phyloP scores from a whole-genome alignment of 108 stramenopile species.

The Craspedostauros australis region DNA sequence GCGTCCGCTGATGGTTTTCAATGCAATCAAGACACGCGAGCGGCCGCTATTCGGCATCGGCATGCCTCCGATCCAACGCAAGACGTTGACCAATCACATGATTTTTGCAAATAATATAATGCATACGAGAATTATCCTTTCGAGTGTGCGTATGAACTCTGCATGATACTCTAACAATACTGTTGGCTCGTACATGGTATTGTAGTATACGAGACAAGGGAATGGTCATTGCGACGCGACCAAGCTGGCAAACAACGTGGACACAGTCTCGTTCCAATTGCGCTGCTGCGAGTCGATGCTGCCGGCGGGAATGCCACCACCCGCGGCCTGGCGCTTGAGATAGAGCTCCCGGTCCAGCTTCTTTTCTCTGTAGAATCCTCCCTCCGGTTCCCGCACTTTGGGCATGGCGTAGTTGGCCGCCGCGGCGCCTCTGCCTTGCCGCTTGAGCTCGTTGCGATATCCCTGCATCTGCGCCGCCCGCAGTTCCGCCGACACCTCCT shows the following conservation, averaged over 20 bases:
- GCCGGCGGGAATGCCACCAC: slow-evolving; percentile 72
- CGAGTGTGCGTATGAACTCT: too few relatives aligned
- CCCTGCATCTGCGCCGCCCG: slow-evolving; percentile 79
- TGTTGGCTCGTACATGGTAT: too few relatives aligned
- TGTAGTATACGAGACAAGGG: too few relatives aligned
- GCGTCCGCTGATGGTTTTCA: too few relatives aligned
- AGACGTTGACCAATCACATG: too few relatives aligned
- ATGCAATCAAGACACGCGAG: too few relatives aligned
- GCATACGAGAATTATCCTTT: too few relatives aligned
- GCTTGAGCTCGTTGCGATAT: slow-evolving; percentile 77
- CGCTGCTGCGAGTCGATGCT: slow-evolving; percentile 67
- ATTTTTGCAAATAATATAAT: too few relatives aligned
- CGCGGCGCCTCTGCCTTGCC: slow-evolving; percentile 57
- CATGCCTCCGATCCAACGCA: too few relatives aligned
- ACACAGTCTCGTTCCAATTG: slow-evolving; percentile 79
- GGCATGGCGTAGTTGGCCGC: slow-evolving; percentile 35
- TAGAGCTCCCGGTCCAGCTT: slow-evolving; percentile 75
- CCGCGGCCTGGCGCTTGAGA: slow-evolving; percentile 76
- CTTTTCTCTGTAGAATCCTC: slow-evolving; percentile 50
- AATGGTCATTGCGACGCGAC: too few relatives aligned
- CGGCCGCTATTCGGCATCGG: too few relatives aligned
- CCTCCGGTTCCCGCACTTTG: slow-evolving; percentile 71
- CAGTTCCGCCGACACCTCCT: slow-evolving; percentile 79
- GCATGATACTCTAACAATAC: too few relatives aligned
- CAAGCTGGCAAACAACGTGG: slow-evolving; percentile 69